A percentile compares a stretch with the other conserved stretches of the same genome.
These are phyloP conservation scores for Yamadazyma olivae DNA, from an alignment of 805 yeast genomes.

Conservation along the genomic window DNA sequence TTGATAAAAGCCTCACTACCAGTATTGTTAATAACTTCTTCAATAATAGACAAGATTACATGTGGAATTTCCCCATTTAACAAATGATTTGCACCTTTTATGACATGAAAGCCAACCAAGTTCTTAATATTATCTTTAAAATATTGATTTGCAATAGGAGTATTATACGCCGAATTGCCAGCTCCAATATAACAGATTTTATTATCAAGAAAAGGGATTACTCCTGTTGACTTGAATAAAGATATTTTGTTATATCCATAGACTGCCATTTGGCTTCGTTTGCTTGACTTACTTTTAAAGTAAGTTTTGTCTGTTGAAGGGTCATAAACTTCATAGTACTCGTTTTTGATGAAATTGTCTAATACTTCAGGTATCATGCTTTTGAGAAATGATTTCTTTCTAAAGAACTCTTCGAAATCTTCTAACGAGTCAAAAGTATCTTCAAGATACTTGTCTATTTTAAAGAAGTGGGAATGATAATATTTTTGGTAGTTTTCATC, in stretches of 20 bases:
- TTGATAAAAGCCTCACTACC: slow-evolving; percentile 15
- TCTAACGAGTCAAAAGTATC: slow-evolving; percentile 42
- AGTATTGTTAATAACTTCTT: slow-evolving; percentile 16
- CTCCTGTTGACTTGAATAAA: slow-evolving; percentile 28
- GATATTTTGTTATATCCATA: slow-evolving; percentile 41
- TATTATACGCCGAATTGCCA: slow-evolving; percentile 53
- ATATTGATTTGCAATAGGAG: slow-evolving; percentile 37
- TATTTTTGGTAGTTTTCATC: slow-evolving; percentile 10
- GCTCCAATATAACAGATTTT: slow-evolving; percentile 55
- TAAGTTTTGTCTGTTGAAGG: slow-evolving; percentile 1
- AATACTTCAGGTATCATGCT: slow-evolving; percentile 45
- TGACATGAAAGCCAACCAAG: slow-evolving; percentile 13
- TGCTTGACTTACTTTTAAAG: slow-evolving; percentile 26
- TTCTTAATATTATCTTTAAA: slow-evolving; percentile 11
- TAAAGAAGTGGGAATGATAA: slow-evolving; percentile 20
- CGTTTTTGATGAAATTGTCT: slow-evolving; percentile 38
- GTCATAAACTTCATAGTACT: slow-evolving; percentile 25
- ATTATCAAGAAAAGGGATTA: slow-evolving; percentile 32
- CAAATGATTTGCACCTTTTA: slow-evolving; percentile 51
- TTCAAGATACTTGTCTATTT: slow-evolving; percentile 19
- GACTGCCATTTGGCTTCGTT: slow-evolving; percentile 45
- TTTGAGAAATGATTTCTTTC: slow-evolving; percentile 40
- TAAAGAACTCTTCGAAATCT: slow-evolving; percentile 43
- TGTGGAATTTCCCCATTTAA: slow-evolving; percentile 53
- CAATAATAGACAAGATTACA: slow-evolving; percentile 21